Evolutionary conservation across 768 basidiomycete genomes (phyloP), one percentile per base, ranked within the genome.

Genomic region (Russula sp.): DNA sequence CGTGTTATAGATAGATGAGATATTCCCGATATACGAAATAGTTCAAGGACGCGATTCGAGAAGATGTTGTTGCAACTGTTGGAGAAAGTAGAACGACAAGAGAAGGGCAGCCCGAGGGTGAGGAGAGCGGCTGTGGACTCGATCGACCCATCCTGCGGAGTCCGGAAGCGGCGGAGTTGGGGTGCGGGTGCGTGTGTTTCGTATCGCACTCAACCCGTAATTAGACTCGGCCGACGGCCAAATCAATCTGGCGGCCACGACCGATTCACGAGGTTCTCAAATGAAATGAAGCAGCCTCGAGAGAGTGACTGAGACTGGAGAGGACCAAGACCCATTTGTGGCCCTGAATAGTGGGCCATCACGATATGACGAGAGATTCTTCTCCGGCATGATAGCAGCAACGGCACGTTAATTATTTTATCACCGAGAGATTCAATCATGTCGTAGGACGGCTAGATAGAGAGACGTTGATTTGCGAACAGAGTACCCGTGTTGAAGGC

Each of bases 31-130:
- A 61, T 64, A 69, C 62, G 70, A 60, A 70, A 5, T 52, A 32
- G 48, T 44, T 45, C 40, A 22, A 44, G 4, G n/a, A 11, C 11
- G 45, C 16, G 45, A 44, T 42, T 45, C 20, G 8, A 49, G 32
- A 49, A 55, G 47, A 47, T 53, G 22, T 42, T 34, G 22, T 39
- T 49, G 53, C 54, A 52, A 48, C 53, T 42, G 48, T 55, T 35
- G 58, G 56, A 68, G 64, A 70, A 70, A 69, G 70, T 44, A 66
- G 74, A 70, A 69, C 63, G 67, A 60, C 69, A 67, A 70, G 61
- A 57, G 48, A 60, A 61, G 61, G 59, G 63, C 63, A 61, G 66
- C 70, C 57, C 55, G n/a, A 57, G 20, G 71, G 69, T 72, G 71
- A 73, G 75, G 70, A 68, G 70, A 44, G 61, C 42, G 64, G 68